phyloP scores from a whole-genome alignment of 192 early-diverging fungal species.

The Entophlyctis helioformis region DNA sequence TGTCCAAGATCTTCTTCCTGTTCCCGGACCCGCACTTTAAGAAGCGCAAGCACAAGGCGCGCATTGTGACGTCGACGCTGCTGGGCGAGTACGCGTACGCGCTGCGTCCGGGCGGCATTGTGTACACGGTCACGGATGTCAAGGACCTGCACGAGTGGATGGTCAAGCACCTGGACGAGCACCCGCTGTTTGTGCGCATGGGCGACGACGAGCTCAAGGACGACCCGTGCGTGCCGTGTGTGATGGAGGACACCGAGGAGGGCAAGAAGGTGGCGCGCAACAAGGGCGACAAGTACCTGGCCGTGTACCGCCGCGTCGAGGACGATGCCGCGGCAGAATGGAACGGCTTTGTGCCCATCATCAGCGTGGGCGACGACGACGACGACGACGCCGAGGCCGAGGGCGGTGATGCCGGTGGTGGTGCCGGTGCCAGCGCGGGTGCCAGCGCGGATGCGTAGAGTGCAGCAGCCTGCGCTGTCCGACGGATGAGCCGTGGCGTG shows the following conservation, averaged over 20 bases:
- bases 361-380: slow-evolving; percentile 8
- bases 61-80: slow-evolving; percentile 83
- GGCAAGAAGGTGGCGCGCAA: slow-evolving; percentile 97
- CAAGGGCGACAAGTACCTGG: slow-evolving; percentile 87
- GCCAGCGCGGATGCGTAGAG: no score
- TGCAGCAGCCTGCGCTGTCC: no score
- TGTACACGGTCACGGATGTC: slow-evolving; percentile 92
- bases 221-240: slow-evolving; percentile 78
- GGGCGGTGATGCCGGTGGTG: no score
- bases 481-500: no score
- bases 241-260: slow-evolving; percentile 88
- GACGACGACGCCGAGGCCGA: no score
- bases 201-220: slow-evolving; percentile 37
- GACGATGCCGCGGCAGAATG: slow-evolving; percentile 5
- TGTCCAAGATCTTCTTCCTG: slow-evolving; percentile 94
- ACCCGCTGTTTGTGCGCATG: slow-evolving; percentile 83
- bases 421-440: no score
- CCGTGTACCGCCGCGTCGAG: slow-evolving; percentile 32
- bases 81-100: slow-evolving; percentile 97
- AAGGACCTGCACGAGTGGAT: slow-evolving; percentile 91
- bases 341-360: slow-evolving; percentile 19
- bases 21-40: slow-evolving; percentile 99
- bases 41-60: slow-evolving; percentile 93
- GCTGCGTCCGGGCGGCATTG: slow-evolving; percentile 71
- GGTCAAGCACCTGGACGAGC: slow-evolving; percentile 84